phyloP scores from a whole-genome alignment of 2,329 filamentous ascomycete species.

The Talaromyces sp. region DNA sequence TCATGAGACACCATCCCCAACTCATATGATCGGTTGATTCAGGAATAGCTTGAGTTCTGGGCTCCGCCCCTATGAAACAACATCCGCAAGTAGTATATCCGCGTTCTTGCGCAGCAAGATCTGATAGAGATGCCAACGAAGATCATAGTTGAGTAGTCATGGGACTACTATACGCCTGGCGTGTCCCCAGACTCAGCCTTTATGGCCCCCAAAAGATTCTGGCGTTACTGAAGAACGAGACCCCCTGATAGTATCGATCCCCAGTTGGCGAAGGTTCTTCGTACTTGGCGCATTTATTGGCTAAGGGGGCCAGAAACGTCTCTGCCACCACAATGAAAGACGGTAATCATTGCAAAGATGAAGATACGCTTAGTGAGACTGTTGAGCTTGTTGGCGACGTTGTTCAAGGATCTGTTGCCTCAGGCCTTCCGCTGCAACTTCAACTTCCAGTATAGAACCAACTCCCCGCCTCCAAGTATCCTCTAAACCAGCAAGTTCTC shows the following conservation, averaged over 20 bases:
- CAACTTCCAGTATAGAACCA: constrained; percentile 77
- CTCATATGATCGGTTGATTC: too few species aligned
- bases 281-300: neutral
- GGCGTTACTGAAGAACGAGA: too few species aligned
- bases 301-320: neutral
- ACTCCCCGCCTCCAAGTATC: constrained; percentile 77
- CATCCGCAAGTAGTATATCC: neutral
- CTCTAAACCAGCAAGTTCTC: constrained; percentile 72
- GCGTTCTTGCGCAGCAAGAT: neutral
- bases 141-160: neutral
- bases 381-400: constrained; percentile 46
- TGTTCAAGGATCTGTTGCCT: constrained; percentile 65
- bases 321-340: neutral
- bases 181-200: neutral
- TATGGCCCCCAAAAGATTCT: neutral
- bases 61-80: neutral
- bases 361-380: constrained; percentile 28
- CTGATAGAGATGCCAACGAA: neutral
- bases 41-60: neutral
- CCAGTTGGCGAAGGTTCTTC: neutral
- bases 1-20: too few species aligned
- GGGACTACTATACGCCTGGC: neutral
- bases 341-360: neutral
- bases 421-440: constrained; percentile 76
- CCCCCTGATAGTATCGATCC: neutral